Percentiles rank a stretch among this genome's conserved stretches.
Evolutionary conservation across 768 basidiomycete species (phyloP).

Genomic region (Lactifluus pinguis): DNA sequence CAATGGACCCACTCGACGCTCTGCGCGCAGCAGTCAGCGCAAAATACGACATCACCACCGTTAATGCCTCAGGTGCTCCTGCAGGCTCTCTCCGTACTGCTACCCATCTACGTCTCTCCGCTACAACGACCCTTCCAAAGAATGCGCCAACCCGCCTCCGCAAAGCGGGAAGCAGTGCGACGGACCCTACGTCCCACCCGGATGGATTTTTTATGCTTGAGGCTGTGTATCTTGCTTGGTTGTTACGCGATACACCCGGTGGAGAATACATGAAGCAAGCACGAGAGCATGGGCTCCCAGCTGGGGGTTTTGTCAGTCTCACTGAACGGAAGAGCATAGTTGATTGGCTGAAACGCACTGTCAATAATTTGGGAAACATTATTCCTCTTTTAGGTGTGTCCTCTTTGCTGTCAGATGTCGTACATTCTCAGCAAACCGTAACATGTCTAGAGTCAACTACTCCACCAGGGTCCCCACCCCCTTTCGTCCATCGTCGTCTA

Average conservation of each 20-base stretch:
- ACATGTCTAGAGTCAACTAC: slow-evolving; percentile 40
- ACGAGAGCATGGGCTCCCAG: slow-evolving; percentile 55
- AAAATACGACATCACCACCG: slow-evolving; percentile 8
- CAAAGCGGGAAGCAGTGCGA: slow-evolving; percentile 43
- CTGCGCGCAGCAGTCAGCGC: slow-evolving; percentile 14
- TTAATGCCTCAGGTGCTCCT: slow-evolving; percentile 25
- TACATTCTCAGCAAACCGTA: background rate
- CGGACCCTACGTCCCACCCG: slow-evolving; percentile 29
- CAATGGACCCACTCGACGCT: slow-evolving; percentile 15
- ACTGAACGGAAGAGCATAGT: too few species aligned
- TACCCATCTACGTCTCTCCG: slow-evolving; percentile 54
- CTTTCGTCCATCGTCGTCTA: slow-evolving; percentile 2
- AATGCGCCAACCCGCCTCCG: slow-evolving; percentile 69
- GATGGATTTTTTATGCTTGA: slow-evolving; percentile 72
- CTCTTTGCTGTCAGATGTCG: background rate
- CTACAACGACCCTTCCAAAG: slow-evolving; percentile 53
- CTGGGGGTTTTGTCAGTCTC: slow-evolving; percentile 30
- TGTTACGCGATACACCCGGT: slow-evolving; percentile 58
- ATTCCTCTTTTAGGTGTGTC: slow-evolving; percentile 37
- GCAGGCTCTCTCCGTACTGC: slow-evolving; percentile 44
- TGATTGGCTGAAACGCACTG: too few species aligned
- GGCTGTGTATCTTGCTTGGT: slow-evolving; percentile 81
- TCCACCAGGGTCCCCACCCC: slow-evolving; percentile 45
- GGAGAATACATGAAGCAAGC: slow-evolving; percentile 88
- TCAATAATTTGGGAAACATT: background rate